A percentile compares a stretch with the other conserved stretches of the same genome.
Evolutionary conservation across 345 rosid species (phyloP).

Genomic region (Pelargonium nanum): DNA sequence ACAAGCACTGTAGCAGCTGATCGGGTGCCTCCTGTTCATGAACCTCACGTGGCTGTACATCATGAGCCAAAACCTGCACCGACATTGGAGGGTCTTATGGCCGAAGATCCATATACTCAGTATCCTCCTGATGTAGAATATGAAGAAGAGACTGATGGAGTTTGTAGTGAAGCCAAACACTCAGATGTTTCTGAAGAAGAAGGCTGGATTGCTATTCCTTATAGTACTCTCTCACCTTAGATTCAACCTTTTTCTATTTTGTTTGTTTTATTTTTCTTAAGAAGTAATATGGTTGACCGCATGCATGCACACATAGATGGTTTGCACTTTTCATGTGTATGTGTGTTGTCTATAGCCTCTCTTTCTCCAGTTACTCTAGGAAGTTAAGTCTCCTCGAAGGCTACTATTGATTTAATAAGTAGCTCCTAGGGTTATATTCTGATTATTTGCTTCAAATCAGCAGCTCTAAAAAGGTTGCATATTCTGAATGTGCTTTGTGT

Average conservation of each 20-base stretch:
- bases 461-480: background rate
- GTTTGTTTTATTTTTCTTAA: background rate
- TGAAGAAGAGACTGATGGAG: slow-evolving; percentile 25
- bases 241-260: slow-evolving; percentile 2
- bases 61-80: slow-evolving; percentile 23
- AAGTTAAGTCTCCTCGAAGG: background rate
- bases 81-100: slow-evolving; percentile 58
- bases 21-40: slow-evolving; percentile 40
- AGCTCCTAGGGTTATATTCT: no score
- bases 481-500: background rate
- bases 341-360: background rate
- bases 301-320: background rate
- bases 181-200: slow-evolving; percentile 73
- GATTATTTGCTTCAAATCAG: background rate
- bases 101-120: slow-evolving; percentile 55
- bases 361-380: background rate
- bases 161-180: slow-evolving; percentile 40
- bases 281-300: background rate
- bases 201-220: slow-evolving; percentile 92
- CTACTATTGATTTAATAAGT: background rate
- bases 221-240: slow-evolving; percentile 29
- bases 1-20: slow-evolving; percentile 28
- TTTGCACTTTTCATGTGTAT: background rate
- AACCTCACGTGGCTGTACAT: slow-evolving; percentile 27
- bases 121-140: slow-evolving; percentile 32